phyloP scores from a whole-genome alignment of 1,284 basidiomycete species.

The Puccinia polysora region DNA sequence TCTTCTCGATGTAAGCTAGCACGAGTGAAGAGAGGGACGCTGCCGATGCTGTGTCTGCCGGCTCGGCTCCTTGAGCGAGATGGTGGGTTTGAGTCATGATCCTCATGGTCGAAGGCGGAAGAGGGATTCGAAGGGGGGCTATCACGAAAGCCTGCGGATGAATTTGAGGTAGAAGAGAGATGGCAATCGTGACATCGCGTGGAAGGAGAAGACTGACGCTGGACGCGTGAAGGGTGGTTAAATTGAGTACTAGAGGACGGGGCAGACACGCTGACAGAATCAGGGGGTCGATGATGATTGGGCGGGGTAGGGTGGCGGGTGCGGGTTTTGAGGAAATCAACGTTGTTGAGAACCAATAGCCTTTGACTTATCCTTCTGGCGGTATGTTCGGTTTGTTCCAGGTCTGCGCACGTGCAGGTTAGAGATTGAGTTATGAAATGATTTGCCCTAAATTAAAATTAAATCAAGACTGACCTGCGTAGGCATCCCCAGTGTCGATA shows the following conservation, averaged over 20 bases:
- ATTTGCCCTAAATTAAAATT: background rate
- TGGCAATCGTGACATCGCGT: too few species aligned
- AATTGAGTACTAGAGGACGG: too few species aligned
- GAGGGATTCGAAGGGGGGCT: too few species aligned
- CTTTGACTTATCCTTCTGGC: slow-evolving; percentile 11
- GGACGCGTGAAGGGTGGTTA: too few species aligned
- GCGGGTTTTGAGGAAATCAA: background rate
- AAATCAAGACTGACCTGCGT: slow-evolving; percentile 8
- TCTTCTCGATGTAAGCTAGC: background rate
- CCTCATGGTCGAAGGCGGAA: too few species aligned
- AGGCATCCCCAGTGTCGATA: slow-evolving; percentile 15
- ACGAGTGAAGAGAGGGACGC: slow-evolving; percentile 15
- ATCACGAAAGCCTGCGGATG: too few species aligned
- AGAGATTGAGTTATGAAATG: background rate
- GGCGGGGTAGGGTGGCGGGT: background rate
- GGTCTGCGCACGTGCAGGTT: background rate
- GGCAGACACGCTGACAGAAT: too few species aligned
- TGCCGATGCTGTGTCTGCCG: background rate
- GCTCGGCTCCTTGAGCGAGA: background rate
- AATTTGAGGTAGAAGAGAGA: too few species aligned
- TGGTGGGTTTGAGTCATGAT: background rate
- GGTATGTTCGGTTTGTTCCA: slow-evolving; percentile 7
- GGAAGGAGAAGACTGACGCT: too few species aligned
- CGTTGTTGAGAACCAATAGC: background rate
- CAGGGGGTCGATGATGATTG: background rate